Evolutionary conservation across 2,329 filamentous ascomycete genomes (phyloP).

Genomic region (Neocatenulostroma microsporum): DNA sequence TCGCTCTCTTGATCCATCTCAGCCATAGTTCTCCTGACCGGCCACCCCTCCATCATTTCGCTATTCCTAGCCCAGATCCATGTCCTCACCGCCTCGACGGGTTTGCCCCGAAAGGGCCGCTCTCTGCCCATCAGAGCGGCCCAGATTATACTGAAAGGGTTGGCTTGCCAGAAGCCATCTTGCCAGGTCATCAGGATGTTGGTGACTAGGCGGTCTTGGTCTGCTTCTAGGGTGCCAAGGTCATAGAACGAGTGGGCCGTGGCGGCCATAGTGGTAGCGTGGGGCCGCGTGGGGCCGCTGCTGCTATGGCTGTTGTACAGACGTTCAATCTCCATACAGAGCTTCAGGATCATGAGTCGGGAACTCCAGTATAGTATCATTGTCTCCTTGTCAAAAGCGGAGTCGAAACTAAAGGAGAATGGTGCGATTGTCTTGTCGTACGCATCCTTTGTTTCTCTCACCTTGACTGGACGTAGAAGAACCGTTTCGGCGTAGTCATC

Average conservation of each 20-base stretch:
- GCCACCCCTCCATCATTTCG: slow-evolving; percentile 1
- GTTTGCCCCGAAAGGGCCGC: slow-evolving; percentile 1
- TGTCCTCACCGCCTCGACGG: not conserved
- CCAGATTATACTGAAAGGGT: slow-evolving; percentile 3
- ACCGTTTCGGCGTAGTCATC: slow-evolving; percentile 1
- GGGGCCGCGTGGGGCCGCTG: not conserved
- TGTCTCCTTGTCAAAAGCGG: slow-evolving; percentile 3
- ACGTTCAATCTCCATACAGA: not conserved
- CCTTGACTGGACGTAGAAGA: slow-evolving; percentile 1
- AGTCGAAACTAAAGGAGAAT: slow-evolving; percentile 2
- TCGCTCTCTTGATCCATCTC: slow-evolving; percentile 3
- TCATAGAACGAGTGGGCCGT: not conserved
- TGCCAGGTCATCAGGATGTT: slow-evolving; percentile 5
- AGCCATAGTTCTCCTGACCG: not conserved
- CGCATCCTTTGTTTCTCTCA: not conserved
- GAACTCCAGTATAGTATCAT: slow-evolving; percentile 1
- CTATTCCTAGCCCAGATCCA: slow-evolving; percentile 2
- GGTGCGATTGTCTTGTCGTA: slow-evolving; percentile 1
- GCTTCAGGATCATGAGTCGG: slow-evolving; percentile 2
- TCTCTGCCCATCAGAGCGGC: slow-evolving; percentile 3
- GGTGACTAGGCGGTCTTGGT: slow-evolving; percentile 2
- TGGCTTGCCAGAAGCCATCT: slow-evolving; percentile 2
- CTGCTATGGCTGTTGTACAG: not conserved
- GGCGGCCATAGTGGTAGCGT: not conserved
- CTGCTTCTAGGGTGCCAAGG: not conserved